Evolutionary conservation across 768 basidiomycete genomes (phyloP).

Genomic region (Cantharellus anzutake): DNA sequence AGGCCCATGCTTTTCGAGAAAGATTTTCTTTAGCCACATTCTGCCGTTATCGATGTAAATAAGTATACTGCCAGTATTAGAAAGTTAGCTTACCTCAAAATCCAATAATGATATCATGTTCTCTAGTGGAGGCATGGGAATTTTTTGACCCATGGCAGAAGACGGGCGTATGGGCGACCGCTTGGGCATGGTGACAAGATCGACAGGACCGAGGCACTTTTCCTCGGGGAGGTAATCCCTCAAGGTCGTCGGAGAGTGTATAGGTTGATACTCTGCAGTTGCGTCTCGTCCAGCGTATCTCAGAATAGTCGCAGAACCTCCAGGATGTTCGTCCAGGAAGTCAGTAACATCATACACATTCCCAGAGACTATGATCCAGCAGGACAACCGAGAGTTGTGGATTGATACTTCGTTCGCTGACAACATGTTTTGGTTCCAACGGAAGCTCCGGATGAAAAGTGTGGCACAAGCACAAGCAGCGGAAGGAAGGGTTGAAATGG

Average conservation of each 20-base stretch:
- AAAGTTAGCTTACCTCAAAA: slow-evolving; percentile 1
- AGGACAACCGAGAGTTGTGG: slow-evolving; percentile 7
- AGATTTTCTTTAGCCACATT: neutral
- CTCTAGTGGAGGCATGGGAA: neutral
- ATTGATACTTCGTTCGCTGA: slow-evolving; percentile 2
- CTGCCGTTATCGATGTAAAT: neutral
- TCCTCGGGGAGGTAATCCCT: slow-evolving; percentile 47
- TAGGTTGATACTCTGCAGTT: slow-evolving; percentile 43
- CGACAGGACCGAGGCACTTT: slow-evolving; percentile 54
- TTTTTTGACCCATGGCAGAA: neutral
- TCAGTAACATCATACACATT: slow-evolving; percentile 9
- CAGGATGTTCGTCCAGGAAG: slow-evolving; percentile 44
- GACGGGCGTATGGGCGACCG: neutral
- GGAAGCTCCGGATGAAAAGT: no score
- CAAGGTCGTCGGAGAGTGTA: slow-evolving; percentile 72
- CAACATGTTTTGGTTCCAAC: neutral
- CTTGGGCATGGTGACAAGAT: slow-evolving; percentile 12
- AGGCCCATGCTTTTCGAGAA: slow-evolving; percentile 1
- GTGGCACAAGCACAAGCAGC: no score
- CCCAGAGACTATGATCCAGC: slow-evolving; percentile 7
- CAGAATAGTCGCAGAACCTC: slow-evolving; percentile 65
- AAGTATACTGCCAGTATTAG: neutral
- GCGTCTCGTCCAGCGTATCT: slow-evolving; percentile 76
- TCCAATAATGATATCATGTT: neutral
- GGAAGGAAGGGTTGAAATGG: no score